Conservation (phyloP, 2,329 filamentous ascomycete genomes). For the Macrophomina tecta region DNA sequence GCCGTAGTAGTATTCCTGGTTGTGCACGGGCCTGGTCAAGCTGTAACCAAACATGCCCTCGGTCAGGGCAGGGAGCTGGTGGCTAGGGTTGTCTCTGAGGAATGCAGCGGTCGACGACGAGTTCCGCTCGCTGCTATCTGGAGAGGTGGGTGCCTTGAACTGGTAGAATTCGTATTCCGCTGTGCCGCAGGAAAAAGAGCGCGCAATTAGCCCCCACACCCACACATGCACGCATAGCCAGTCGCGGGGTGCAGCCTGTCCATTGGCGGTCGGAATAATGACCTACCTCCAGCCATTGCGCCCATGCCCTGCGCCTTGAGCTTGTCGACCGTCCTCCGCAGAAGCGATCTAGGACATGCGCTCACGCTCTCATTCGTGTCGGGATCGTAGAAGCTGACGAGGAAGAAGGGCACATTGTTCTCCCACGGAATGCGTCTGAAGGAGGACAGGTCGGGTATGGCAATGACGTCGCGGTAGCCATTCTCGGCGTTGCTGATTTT, state of each 20-base stretch:
- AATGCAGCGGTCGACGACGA: constrained; percentile 75
- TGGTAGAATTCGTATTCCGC: constrained; percentile 97
- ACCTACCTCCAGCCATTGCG: constrained; percentile 83
- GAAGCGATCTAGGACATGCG: constrained; percentile 78
- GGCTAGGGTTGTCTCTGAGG: constrained; percentile 73
- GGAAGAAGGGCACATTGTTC: constrained; percentile 81
- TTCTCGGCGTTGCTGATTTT: constrained; percentile 89
- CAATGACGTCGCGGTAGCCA: constrained; percentile 85
- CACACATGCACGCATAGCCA: not conserved
- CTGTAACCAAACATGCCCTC: constrained; percentile 98
- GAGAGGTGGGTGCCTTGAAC: constrained; percentile 70
- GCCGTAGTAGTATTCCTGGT: constrained; percentile 90
- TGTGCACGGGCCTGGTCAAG: constrained; percentile 82
- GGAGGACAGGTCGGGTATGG: constrained; percentile 76
- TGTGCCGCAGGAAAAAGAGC: constrained; percentile 45
- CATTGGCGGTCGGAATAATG: not conserved
- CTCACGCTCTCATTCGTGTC: constrained; percentile 74
- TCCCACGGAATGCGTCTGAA: constrained; percentile 93
- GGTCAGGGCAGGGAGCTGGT: constrained; percentile 78
- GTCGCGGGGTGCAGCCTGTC: not conserved
- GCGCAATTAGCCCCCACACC: constrained; percentile 32
- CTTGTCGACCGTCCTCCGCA: constrained; percentile 72
- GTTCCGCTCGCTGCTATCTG: constrained; percentile 60
- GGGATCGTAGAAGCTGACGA: constrained; percentile 83
- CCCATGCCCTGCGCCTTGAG: constrained; percentile 72